Evolutionary conservation across 768 basidiomycete species (phyloP).

Genomic region (Cystofilobasidium bisporidii): DNA sequence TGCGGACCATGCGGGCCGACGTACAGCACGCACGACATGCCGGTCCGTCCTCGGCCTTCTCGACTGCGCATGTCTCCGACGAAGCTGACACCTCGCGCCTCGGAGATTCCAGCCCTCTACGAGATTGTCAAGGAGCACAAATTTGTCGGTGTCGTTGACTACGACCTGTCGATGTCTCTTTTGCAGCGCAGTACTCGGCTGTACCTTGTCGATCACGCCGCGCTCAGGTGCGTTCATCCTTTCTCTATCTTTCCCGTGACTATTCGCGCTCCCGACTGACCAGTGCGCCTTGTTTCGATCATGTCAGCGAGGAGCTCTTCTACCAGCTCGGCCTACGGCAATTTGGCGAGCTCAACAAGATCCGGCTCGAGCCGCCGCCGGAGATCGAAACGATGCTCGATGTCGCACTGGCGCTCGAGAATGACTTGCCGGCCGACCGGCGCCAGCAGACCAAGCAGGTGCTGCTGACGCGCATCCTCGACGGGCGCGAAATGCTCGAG

Average conservation of each 20-base stretch:
- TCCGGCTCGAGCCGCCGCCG: conserved; percentile 77
- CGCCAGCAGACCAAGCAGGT: conserved; percentile 30
- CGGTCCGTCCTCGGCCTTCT: conserved; percentile 46
- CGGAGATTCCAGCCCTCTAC: conserved; percentile 52
- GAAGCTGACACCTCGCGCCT: background rate
- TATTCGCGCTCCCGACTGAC: background rate
- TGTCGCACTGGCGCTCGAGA: conserved; percentile 67
- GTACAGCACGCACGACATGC: conserved; percentile 56
- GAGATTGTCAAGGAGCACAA: conserved; percentile 78
- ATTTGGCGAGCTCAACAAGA: conserved; percentile 67
- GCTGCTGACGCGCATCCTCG: conserved; percentile 32
- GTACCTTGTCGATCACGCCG: conserved; percentile 77
- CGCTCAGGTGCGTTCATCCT: conserved; percentile 65
- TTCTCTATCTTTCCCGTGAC: background rate
- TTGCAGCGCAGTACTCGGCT: conserved; percentile 81
- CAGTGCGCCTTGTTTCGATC: background rate
- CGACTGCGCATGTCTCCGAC: background rate
- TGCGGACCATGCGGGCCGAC: conserved; percentile 54
- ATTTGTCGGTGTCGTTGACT: conserved; percentile 85
- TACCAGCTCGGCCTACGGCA: conserved; percentile 87
- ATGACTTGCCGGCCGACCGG: conserved; percentile 44
- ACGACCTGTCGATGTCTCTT: conserved; percentile 60
- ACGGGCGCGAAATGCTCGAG: conserved; percentile 65
- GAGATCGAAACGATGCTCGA: conserved; percentile 58
- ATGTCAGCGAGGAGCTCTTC: conserved; percentile 74